Evolutionary conservation across 495 filamentous ascomycete species (phyloP).

Genomic region (Daldinia concentrica): DNA sequence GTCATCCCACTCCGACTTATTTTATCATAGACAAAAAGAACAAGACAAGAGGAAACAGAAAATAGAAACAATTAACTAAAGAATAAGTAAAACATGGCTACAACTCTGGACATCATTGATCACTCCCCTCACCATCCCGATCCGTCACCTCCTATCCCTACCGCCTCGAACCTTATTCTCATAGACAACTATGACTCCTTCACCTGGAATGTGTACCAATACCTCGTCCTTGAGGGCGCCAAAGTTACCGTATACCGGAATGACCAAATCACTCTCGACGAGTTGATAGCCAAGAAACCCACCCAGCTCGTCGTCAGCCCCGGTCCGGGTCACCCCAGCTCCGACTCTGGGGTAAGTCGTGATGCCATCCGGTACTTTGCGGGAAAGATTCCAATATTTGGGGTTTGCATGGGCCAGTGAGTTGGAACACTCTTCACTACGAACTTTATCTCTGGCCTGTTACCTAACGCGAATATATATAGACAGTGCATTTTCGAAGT

Average conservation of each 20-base stretch:
- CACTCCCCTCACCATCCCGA: slow-evolving; percentile 85
- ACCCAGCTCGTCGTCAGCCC: slow-evolving; percentile 96
- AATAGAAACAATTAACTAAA: neutral
- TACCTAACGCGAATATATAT: slow-evolving; percentile 10
- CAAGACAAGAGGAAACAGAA: neutral
- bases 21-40: neutral
- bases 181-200: slow-evolving; percentile 99
- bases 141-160: slow-evolving; percentile 70
- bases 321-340: slow-evolving; percentile 89
- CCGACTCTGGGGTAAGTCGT: slow-evolving; percentile 90
- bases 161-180: slow-evolving; percentile 88
- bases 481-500: slow-evolving; percentile 92
- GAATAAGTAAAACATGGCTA: slow-evolving; percentile 51
- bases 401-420: slow-evolving; percentile 97
- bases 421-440: slow-evolving; percentile 44
- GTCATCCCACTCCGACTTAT: neutral
- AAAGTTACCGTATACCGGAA: slow-evolving; percentile 89
- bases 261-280: slow-evolving; percentile 85
- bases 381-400: slow-evolving; percentile 96
- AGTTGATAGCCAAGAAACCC: slow-evolving; percentile 81
- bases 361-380: slow-evolving; percentile 90
- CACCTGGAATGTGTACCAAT: slow-evolving; percentile 99
- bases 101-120: slow-evolving; percentile 70
- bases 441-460: neutral
- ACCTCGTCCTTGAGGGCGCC: slow-evolving; percentile 92